A percentile compares a stretch with the other conserved stretches of the same genome.
phyloP scores from a whole-genome alignment of 768 basidiomycete species.

The Lentinula sp. region DNA sequence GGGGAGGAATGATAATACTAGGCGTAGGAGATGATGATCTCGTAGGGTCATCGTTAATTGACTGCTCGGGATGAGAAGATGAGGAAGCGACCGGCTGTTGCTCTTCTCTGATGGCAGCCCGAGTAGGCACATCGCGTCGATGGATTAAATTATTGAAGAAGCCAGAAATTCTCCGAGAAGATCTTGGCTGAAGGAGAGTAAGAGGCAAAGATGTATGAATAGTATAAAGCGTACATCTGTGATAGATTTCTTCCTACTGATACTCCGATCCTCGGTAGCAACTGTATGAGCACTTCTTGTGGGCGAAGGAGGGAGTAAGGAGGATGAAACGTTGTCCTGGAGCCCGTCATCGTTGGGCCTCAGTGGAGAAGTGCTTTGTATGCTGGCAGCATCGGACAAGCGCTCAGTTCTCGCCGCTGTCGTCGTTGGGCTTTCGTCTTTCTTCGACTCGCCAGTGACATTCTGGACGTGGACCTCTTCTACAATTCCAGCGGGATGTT shows the following conservation, averaged over 20 bases:
- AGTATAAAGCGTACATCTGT: constrained; percentile 47
- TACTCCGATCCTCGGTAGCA: constrained; percentile 27
- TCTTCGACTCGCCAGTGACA: constrained; percentile 8
- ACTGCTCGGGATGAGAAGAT: constrained; percentile 18
- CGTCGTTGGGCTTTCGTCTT: constrained; percentile 23
- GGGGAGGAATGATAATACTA: constrained; percentile 66
- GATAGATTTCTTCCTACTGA: constrained; percentile 40
- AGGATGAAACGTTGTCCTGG: background rate
- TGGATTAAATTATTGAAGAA: constrained; percentile 78
- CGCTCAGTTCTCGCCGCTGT: constrained; percentile 32
- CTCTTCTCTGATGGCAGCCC: constrained; percentile 29
- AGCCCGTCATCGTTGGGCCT: background rate
- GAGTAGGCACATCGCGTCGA: constrained; percentile 47
- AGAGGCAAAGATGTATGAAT: constrained; percentile 2
- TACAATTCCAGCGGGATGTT: constrained; percentile 14
- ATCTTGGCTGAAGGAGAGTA: constrained; percentile 38
- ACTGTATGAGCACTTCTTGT: constrained; percentile 2
- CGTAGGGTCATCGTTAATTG: constrained; percentile 31
- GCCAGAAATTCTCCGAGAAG: constrained; percentile 76
- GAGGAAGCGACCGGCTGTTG: constrained; percentile 11
- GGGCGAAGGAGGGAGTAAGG: constrained; percentile 1
- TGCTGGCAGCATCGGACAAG: constrained; percentile 44
- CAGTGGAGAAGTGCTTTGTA: constrained; percentile 38
- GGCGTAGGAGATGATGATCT: constrained; percentile 52
- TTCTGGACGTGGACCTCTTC: constrained; percentile 19